phyloP scores from a whole-genome alignment of 768 basidiomycete genomes.

The Kwoniella sp. region DNA sequence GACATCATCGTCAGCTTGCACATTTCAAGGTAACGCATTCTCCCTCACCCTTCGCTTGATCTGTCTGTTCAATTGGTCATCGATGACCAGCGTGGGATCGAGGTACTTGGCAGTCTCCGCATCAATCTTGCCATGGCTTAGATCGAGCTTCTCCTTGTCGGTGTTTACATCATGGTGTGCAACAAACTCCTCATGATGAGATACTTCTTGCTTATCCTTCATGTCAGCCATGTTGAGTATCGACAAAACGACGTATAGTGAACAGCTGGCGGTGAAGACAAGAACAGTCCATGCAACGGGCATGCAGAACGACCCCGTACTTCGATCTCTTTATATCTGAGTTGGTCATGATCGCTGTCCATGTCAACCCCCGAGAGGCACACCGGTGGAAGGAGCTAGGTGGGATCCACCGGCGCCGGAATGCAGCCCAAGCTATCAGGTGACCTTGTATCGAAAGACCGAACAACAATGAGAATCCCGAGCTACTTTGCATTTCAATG shows the following conservation, averaged over 20 bases:
- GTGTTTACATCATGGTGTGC: constrained; percentile 3
- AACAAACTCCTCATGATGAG: constrained; percentile 13
- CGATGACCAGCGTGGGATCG: constrained; percentile 36
- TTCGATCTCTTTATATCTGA: too few species aligned
- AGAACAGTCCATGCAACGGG: too few species aligned
- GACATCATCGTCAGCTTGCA: neutral
- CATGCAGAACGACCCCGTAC: too few species aligned
- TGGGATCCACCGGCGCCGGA: neutral
- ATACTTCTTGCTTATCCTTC: constrained; percentile 8
- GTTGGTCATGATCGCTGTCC: too few species aligned
- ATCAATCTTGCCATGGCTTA: constrained; percentile 21
- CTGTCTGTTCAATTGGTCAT: constrained; percentile 29
- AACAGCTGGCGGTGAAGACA: too few species aligned
- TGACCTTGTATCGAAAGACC: neutral
- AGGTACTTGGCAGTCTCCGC: constrained; percentile 44
- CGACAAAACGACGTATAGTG: too few species aligned
- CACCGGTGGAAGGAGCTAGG: neutral
- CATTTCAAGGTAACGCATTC: neutral
- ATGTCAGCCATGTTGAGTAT: neutral
- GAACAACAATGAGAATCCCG: too few species aligned
- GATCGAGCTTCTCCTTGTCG: constrained; percentile 10
- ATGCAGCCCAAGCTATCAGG: neutral
- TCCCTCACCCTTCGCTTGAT: constrained; percentile 36
- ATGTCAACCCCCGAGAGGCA: neutral
- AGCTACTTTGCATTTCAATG: too few species aligned